Base-by-base conservation (phyloP, 768 basidiomycete genomes). In the Mrakia frigida region DNA sequence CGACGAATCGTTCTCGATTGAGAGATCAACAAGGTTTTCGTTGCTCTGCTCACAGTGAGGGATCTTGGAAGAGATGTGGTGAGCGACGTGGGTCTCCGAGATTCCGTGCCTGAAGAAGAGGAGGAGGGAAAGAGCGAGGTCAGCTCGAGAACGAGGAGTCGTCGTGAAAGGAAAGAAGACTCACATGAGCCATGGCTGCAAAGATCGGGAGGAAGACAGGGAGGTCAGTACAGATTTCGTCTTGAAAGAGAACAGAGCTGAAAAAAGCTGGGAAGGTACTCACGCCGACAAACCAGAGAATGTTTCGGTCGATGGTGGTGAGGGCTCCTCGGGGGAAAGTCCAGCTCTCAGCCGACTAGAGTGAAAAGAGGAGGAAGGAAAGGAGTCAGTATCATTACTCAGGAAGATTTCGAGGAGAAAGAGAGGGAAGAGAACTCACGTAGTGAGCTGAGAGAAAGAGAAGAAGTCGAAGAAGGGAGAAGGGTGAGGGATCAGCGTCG, bases 271-370 rank as follows among this genome's bases (percentile, higher is more conserved):
- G 39, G 28, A 7, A 73, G 31, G 21, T 16, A 74, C 74, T 50
- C 46, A 74, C 74, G 43, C 70, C 95, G 93, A 75, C 88, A 87
- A 82, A 79, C 60, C 91, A 92, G 35, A 94, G 86, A 52, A 93
- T 87, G 81, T 82, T 89, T 68, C 93, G 92, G 83, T 98, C 94
- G 56, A 98, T 86, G 16, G 96, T 99, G 72, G 92, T 86, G 72
- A 98, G 89, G 23, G 96, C 96, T 76, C 96, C 96, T 80, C 95
- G 92, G 67, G 90, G 86, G 88, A 98, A 99, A 61, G 90, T 94
- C 87, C 96, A 98, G 56, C 61, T 74, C 46, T 89, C 82, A n/a
- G 90, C 88, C 78, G 92, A 91, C 87, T 97, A 98, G 85, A 98
- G 96, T n/a, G 69, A 61, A n/a, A 31, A 31, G 43, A 41, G 35